Percentiles rank a stretch among this genome's conserved stretches.
phyloP scores from a whole-genome alignment of 305 asterid species.

The Petunia hybrid region DNA sequence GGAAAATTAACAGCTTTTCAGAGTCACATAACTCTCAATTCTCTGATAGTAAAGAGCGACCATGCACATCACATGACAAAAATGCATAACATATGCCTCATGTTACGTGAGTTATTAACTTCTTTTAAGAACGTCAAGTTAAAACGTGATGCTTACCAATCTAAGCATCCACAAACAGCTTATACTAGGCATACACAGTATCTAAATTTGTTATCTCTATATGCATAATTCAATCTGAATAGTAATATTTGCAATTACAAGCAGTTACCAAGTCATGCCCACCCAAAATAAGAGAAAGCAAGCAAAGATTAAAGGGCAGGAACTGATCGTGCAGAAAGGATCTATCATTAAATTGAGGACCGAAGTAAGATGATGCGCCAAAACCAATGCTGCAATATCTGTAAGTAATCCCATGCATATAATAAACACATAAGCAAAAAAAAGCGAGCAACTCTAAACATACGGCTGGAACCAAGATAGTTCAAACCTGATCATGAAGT shows the following conservation, averaged over 20 bases:
- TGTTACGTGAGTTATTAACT: neutral
- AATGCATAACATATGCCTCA: neutral
- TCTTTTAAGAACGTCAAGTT: no score
- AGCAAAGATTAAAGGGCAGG: neutral
- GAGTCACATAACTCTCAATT: neutral
- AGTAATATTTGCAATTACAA: neutral
- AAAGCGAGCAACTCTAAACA: neutral
- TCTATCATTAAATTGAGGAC: neutral
- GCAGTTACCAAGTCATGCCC: conserved; percentile 7
- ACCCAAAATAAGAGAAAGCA: conserved; percentile 22
- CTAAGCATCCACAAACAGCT: neutral
- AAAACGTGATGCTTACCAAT: neutral
- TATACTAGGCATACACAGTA: neutral
- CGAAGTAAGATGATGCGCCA: neutral
- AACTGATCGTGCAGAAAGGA: neutral
- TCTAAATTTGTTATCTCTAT: neutral
- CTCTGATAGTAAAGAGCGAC: neutral
- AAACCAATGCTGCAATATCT: conserved; percentile 20
- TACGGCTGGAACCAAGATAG: conserved; percentile 15
- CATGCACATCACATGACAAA: neutral
- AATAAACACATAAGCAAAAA: conserved; percentile 3
- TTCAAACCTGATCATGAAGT: conserved; percentile 54
- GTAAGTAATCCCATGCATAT: conserved; percentile 12
- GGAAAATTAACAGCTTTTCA: neutral
- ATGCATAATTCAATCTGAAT: neutral